phyloP scores from a whole-genome alignment of 805 yeast species.

The Teunomyces kruisii region DNA sequence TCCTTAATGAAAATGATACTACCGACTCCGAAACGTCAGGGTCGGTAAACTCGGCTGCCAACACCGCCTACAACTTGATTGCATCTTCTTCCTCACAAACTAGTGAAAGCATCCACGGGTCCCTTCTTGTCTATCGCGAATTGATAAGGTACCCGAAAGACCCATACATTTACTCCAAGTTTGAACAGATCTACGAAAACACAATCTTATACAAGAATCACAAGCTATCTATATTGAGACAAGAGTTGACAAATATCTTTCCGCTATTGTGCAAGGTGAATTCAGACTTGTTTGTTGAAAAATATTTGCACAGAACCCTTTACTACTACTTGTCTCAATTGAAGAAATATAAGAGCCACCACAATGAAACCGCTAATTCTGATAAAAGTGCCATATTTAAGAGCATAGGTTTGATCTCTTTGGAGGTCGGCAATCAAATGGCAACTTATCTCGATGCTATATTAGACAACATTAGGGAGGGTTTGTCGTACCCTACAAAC shows the following conservation, averaged over 20 bases:
- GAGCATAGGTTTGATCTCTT: constrained; percentile 82
- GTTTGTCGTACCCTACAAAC: constrained; percentile 47
- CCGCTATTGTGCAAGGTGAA: constrained; percentile 83
- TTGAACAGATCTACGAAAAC: constrained; percentile 75
- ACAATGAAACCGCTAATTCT: constrained; percentile 35
- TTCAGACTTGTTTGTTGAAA: constrained; percentile 70
- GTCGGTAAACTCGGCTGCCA: constrained; percentile 10
- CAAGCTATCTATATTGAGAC: constrained; percentile 70
- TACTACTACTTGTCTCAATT: constrained; percentile 75
- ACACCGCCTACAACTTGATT: constrained; percentile 20
- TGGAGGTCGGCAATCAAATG: constrained; percentile 78
- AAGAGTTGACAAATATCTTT: constrained; percentile 79
- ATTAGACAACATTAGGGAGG: constrained; percentile 80
- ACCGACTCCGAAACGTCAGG: constrained; percentile 4
- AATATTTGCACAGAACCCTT: constrained; percentile 77
- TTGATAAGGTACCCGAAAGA: constrained; percentile 68
- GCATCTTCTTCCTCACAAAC: constrained; percentile 24
- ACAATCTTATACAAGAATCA: constrained; percentile 74
- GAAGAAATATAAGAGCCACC: constrained; percentile 57
- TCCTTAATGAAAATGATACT: constrained; percentile 42
- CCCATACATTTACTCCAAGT: constrained; percentile 65
- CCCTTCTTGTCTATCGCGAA: constrained; percentile 79
- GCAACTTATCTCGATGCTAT: constrained; percentile 86
- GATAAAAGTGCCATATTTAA: constrained; percentile 76
- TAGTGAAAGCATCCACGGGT: constrained; percentile 81